Evolutionary conservation across 2,329 filamentous ascomycete genomes (phyloP).

Genomic region (Acrocalymma vagum): DNA sequence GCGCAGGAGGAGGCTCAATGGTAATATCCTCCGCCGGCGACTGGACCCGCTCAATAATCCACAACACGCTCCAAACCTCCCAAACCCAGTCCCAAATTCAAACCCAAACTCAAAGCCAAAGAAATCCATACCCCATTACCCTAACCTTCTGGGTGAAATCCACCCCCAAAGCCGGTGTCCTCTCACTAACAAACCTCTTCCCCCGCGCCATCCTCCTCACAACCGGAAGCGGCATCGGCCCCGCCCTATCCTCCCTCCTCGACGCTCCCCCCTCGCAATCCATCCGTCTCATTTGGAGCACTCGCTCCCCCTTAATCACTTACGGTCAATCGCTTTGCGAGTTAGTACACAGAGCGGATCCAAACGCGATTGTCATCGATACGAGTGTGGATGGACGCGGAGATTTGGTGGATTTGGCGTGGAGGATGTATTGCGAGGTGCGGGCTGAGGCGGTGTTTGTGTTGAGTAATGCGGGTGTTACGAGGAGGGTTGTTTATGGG

Average conservation of each 20-base stretch:
- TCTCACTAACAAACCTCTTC: slow-evolving; percentile 41
- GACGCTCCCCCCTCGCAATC: slow-evolving; percentile 56
- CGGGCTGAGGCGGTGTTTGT: slow-evolving; percentile 74
- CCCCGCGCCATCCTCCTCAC: slow-evolving; percentile 41
- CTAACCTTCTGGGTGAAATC: slow-evolving; percentile 36
- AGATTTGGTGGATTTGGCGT: slow-evolving; percentile 67
- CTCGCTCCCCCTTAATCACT: slow-evolving; percentile 67
- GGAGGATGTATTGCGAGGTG: slow-evolving; percentile 57
- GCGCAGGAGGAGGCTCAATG: slow-evolving; percentile 33
- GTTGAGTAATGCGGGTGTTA: slow-evolving; percentile 75
- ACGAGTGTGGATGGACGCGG: slow-evolving; percentile 67
- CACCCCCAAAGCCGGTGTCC: slow-evolving; percentile 38
- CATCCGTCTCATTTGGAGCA: slow-evolving; percentile 74
- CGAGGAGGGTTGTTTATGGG: slow-evolving; percentile 72
- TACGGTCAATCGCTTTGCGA: slow-evolving; percentile 68
- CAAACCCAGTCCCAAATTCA: background rate
- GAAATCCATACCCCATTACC: background rate
- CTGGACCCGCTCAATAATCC: slow-evolving; percentile 36
- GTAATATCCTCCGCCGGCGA: slow-evolving; percentile 46
- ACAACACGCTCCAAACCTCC: slow-evolving; percentile 6
- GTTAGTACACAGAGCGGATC: slow-evolving; percentile 65
- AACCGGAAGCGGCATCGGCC: slow-evolving; percentile 45
- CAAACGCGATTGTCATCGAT: slow-evolving; percentile 72
- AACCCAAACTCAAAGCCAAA: background rate
- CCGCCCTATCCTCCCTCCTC: slow-evolving; percentile 62